phyloP scores from a whole-genome alignment of 2,329 filamentous ascomycete genomes.

The Fusarium metavorans region DNA sequence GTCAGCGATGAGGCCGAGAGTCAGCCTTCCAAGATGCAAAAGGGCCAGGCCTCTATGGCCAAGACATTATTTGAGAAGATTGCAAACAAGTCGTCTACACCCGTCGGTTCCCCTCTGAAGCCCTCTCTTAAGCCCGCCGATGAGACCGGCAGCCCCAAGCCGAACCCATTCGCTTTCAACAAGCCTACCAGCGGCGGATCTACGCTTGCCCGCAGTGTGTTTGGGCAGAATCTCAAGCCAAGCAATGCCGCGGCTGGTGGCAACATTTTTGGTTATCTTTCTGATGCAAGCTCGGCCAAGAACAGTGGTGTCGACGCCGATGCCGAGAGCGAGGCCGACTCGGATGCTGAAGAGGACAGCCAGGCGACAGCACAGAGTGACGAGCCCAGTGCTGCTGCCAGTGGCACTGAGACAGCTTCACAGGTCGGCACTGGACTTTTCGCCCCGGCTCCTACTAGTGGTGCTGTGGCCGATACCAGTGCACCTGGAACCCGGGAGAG shows the following conservation, averaged over 20 bases:
- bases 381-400: conserved; percentile 57
- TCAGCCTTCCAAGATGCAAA: conserved; percentile 64
- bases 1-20: conserved; percentile 59
- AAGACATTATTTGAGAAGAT: conserved; percentile 69
- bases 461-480: conserved; percentile 48
- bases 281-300: conserved; percentile 66
- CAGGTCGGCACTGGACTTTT: conserved; percentile 45
- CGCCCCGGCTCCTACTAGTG: conserved; percentile 41
- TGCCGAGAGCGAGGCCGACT: conserved; percentile 59
- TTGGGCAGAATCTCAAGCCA: conserved; percentile 56
- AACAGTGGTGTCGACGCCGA: conserved; percentile 65
- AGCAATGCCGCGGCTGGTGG: conserved; percentile 41
- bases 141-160: conserved; percentile 46
- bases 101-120: conserved; percentile 49
- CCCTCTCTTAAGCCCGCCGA: conserved; percentile 44
- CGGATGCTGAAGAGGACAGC: conserved; percentile 55
- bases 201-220: conserved; percentile 56
- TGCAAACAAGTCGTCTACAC: conserved; percentile 61
- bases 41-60: conserved; percentile 64
- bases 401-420: conserved; percentile 55
- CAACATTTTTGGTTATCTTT: conserved; percentile 73
- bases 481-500: conserved; percentile 58
- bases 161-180: conserved; percentile 49
- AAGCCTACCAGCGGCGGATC: conserved; percentile 51
- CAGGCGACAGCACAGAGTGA: conserved; percentile 59